Base-by-base conservation (phyloP, 257 asterid species). In the Solanum lycopersicoides region DNA sequence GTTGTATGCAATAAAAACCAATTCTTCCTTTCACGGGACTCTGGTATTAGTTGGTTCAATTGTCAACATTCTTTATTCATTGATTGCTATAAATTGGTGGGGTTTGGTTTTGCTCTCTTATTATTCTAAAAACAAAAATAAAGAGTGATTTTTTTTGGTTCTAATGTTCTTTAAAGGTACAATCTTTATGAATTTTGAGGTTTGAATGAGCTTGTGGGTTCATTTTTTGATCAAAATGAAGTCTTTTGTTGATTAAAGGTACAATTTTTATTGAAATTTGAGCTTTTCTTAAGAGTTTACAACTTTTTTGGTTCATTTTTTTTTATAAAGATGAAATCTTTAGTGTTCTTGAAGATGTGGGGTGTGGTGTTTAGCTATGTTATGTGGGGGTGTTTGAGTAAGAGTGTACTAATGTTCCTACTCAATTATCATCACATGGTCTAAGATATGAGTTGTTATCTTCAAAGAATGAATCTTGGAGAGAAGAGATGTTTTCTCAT, bases 381-480 rank as follows among this genome's bases (percentile, higher is more conserved):
- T 92, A 6, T 87, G 41, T 83, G 92, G 88, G 45, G 65, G 37
- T 68, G 94, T 59, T 3, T 87, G 84, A 34, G 94, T 65, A 96
- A 93, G 94, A 89, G 88, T 96, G 99, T 89, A 96, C 98, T 44
- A 94, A 96, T 88, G 39, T 23, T 42, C 89, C 92, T 6, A 89
- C 95, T 79, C 77, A 60, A 4, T 86, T 92, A 59, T 75, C 95
- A 32, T 94, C 99, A 4, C 99, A 96, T 84, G 92, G 95, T 25
- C 86, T 90, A 12, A 72, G 98, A 41, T 90, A 93, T 82, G 93
- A 92, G 37, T 83, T 96, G 79, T 89, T 91, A 79, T 56, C 93
- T 12, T 94, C 99, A 47, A 84, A 89, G 12, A 94, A 95, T 63
- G 95, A 93, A 75, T 92, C 97, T 4, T 92, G 92, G 95, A 95